Evolutionary conservation across 306 rosid species (phyloP), one percentile per base, ranked within the genome.

Genomic region (Pyrus communis): DNA sequence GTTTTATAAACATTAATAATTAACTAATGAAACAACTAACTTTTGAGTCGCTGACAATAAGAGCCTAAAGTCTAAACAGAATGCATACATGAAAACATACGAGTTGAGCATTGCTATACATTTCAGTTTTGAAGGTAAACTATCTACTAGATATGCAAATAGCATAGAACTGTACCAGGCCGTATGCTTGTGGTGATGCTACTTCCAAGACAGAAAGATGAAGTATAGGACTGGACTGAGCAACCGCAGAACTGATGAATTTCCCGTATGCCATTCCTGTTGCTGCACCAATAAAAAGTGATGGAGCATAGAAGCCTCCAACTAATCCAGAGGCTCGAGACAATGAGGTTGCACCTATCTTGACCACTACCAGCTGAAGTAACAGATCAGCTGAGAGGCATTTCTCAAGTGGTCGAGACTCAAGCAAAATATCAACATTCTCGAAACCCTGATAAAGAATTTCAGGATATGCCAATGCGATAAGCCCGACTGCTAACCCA

Each of bases 261-360:
- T 94, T 95, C 78, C 97, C 97, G 45, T 92, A 95, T 54, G 96
- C 93, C 95, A 92, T 90, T 82, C 97, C 96, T 25, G 97, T 90
- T 77, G 97, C 97, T 9, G 92, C 98, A 70, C 98, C 97, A 83
- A 84, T 95, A 85, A 92, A 94, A 84, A 95, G 95, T 74, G 97
- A 92, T 28, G 97, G 97, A 75, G 96, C 98, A 84, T 95, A 90
- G 83, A 87, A 95, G 73, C 97, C 98, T 69, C 98, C 97, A 27
- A 95, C 98, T 79, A 95, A 80, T 73, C 98, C 97, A 73, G 93
- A 92, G 52, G 98, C 96, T 51, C 93, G 91, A 66, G 97, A 90
- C 45, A 95, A 76, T 81, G 98, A 92, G 83, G 97, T 92, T 63
- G 97, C 91, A 60, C 89, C 74, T 76, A 95, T 90, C 88, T 95